Percentiles rank a stretch among this genome's conserved stretches.
Evolutionary conservation across 345 rosid genomes (phyloP).

Genomic region (Bruguiera gymnorhiza): DNA sequence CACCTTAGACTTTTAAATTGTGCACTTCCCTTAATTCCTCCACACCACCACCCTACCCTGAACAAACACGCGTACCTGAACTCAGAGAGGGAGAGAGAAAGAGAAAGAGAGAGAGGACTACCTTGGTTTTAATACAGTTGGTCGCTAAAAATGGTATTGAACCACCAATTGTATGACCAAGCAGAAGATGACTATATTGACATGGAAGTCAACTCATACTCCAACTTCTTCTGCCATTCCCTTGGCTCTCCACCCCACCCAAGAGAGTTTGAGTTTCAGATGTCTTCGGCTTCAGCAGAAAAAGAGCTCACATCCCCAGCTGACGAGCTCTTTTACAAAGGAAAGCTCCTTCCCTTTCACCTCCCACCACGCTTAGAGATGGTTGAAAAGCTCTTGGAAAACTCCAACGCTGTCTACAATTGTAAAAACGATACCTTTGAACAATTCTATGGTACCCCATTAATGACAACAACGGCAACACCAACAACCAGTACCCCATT

Average conservation of each 20-base stretch:
- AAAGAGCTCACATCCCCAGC: slow-evolving; percentile 61
- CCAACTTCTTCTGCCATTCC: slow-evolving; percentile 41
- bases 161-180: slow-evolving; percentile 38
- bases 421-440: slow-evolving; percentile 30
- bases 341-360: slow-evolving; percentile 94
- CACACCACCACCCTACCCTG: slow-evolving; percentile 1
- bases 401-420: slow-evolving; percentile 14
- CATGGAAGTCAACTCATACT: slow-evolving; percentile 68
- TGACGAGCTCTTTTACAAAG: slow-evolving; percentile 94
- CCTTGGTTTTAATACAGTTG: neutral
- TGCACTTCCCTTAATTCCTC: slow-evolving; percentile 18
- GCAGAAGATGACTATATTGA: slow-evolving; percentile 83
- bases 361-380: slow-evolving; percentile 79
- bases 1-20: slow-evolving; percentile 31
- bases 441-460: slow-evolving; percentile 65
- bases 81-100: slow-evolving; percentile 7
- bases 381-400: slow-evolving; percentile 67
- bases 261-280: slow-evolving; percentile 85
- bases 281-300: slow-evolving; percentile 51
- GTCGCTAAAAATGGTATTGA: slow-evolving; percentile 43
- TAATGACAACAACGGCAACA: slow-evolving; percentile 44
- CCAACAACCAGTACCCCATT: slow-evolving; percentile 71
- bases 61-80: neutral
- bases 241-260: slow-evolving; percentile 43
- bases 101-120: neutral